phyloP scores from a whole-genome alignment of 2,329 filamentous ascomycete species.

The Domatiomyces catenatus region DNA sequence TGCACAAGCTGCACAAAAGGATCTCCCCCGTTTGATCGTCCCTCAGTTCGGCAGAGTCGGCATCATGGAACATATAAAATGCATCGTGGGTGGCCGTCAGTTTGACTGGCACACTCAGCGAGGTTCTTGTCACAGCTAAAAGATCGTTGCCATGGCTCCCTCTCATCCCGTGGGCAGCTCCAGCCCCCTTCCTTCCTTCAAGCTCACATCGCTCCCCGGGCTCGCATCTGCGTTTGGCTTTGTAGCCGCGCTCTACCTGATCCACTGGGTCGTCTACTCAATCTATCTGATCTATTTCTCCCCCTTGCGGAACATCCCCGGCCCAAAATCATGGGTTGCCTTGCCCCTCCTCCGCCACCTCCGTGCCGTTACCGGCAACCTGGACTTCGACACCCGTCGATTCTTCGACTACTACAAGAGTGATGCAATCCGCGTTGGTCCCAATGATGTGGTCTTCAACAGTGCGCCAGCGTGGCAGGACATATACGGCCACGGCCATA shows the following conservation, averaged over 20 bases:
- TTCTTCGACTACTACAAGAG: background rate
- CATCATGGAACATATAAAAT: background rate
- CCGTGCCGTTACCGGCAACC: conserved; percentile 2
- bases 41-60: background rate
- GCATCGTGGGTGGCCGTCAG: background rate
- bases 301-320: conserved; percentile 60
- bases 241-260: background rate
- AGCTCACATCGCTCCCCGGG: background rate
- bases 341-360: conserved; percentile 10
- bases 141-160: background rate
- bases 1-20: background rate
- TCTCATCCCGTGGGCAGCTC: background rate
- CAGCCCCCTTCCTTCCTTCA: background rate
- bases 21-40: background rate
- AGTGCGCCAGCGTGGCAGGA: conserved; percentile 18
- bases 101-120: background rate
- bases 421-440: conserved; percentile 1
- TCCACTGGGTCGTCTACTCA: background rate
- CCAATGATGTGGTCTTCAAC: conserved; percentile 19
- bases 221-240: background rate
- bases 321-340: conserved; percentile 45
- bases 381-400: conserved; percentile 1
- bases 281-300: conserved; percentile 7
- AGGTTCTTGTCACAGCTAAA: too few species aligned
- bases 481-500: conserved; percentile 18